Conservation (phyloP, 768 basidiomycete species). For the Leucocoprinus birnbaumii region DNA sequence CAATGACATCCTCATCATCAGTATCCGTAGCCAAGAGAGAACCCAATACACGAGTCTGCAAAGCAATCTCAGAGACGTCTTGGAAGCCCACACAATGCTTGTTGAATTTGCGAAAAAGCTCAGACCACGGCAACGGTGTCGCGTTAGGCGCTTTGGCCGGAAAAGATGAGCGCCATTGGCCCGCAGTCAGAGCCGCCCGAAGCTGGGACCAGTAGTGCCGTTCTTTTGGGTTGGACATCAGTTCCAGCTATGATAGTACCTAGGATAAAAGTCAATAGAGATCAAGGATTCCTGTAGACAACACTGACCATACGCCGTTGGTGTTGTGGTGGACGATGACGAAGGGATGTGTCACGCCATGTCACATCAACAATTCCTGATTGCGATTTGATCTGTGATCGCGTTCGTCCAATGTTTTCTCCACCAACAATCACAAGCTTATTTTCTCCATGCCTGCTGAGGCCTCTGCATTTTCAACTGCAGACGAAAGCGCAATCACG, state of each 20-base stretch:
- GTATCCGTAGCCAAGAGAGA: conserved; percentile 52
- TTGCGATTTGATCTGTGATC: too few relatives aligned
- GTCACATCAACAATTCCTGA: neutral
- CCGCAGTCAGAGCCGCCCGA: conserved; percentile 64
- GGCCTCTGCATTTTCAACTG: conserved; percentile 45
- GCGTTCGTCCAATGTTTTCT: neutral
- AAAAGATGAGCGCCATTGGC: conserved; percentile 60
- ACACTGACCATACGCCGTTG: conserved; percentile 1
- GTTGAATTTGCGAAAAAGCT: conserved; percentile 82
- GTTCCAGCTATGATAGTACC: neutral
- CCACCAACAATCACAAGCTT: neutral
- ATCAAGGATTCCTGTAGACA: neutral
- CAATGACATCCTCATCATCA: conserved; percentile 52
- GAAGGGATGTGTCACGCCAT: neutral
- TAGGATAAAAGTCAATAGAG: neutral
- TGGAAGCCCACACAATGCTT: conserved; percentile 70
- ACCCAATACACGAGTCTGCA: conserved; percentile 62
- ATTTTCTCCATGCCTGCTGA: conserved; percentile 19
- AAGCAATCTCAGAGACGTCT: conserved; percentile 64
- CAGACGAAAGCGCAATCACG: conserved; percentile 32
- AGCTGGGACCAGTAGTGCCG: conserved; percentile 80
- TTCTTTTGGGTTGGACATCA: conserved; percentile 49
- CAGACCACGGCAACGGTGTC: conserved; percentile 61
- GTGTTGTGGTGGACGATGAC: conserved; percentile 3
- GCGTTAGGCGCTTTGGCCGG: conserved; percentile 65